Percentiles rank a stretch among this genome's conserved stretches.
Conservation (phyloP, 352 stramenopile genomes). For the Phytophthora foliorum region DNA sequence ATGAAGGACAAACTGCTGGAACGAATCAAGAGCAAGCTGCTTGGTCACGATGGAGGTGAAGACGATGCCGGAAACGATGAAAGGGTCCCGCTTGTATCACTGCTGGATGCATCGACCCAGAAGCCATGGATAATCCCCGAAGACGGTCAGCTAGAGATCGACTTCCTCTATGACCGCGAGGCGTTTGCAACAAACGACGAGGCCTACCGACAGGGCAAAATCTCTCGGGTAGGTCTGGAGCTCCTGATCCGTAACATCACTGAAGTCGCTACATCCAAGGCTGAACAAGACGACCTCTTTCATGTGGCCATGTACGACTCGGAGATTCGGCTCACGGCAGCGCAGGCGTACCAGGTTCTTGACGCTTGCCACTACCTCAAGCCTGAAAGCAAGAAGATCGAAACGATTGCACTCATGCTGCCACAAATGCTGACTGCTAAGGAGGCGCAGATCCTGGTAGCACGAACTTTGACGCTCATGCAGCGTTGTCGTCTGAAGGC, state of each 20-base stretch:
- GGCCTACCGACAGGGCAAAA: constrained; percentile 59
- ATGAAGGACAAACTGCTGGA: constrained; percentile 76
- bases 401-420: constrained; percentile 77
- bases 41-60: constrained; percentile 22
- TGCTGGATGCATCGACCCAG: constrained; percentile 68
- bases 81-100: constrained; percentile 25
- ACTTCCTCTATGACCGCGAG: constrained; percentile 86
- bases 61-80: constrained; percentile 10
- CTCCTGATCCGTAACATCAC: constrained; percentile 83
- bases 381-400: constrained; percentile 60
- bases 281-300: constrained; percentile 84
- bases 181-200: constrained; percentile 69
- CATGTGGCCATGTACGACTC: constrained; percentile 81
- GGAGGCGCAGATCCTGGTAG: constrained; percentile 80
- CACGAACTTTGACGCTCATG: constrained; percentile 67
- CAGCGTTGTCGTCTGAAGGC: constrained; percentile 84
- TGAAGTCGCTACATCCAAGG: constrained; percentile 54
- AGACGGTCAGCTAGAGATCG: constrained; percentile 68
- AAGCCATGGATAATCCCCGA: constrained; percentile 75
- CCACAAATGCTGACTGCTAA: constrained; percentile 88
- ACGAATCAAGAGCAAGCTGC: constrained; percentile 64
- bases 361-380: constrained; percentile 79
- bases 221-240: constrained; percentile 73
- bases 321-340: constrained; percentile 81
- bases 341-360: constrained; percentile 84